Evolutionary conservation across 1,284 basidiomycete species (phyloP).

Genomic region (Pisolithus thermaeus): DNA sequence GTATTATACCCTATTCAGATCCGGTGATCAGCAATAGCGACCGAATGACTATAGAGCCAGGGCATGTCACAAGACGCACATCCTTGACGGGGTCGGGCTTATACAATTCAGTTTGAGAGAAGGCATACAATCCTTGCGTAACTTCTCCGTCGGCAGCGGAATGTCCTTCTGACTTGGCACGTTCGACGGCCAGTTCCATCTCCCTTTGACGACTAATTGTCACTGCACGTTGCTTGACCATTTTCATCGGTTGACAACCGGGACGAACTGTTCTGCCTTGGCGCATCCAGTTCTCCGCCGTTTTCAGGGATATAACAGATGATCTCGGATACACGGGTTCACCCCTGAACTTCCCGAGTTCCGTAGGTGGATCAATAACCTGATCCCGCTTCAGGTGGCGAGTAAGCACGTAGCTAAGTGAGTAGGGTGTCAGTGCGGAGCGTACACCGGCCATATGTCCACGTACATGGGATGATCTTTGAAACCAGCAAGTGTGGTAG

Average conservation of each 20-base stretch:
- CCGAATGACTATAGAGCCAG: not conserved
- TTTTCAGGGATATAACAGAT: constrained; percentile 80
- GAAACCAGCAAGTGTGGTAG: constrained; percentile 85
- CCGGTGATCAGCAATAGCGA: constrained; percentile 11
- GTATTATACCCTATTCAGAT: constrained; percentile 72
- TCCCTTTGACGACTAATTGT: constrained; percentile 82
- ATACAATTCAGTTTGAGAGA: constrained; percentile 83
- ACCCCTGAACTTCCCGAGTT: constrained; percentile 89
- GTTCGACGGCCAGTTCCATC: constrained; percentile 64
- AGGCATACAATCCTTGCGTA: constrained; percentile 85
- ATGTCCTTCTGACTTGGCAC: constrained; percentile 32
- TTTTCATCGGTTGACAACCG: constrained; percentile 84
- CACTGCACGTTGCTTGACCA: constrained; percentile 80
- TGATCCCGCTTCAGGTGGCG: constrained; percentile 89
- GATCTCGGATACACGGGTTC: constrained; percentile 89
- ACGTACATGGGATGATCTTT: constrained; percentile 90
- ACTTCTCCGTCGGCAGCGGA: constrained; percentile 47
- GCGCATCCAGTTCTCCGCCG: constrained; percentile 94
- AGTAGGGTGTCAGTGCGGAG: constrained; percentile 5
- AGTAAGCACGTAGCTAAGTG: constrained; percentile 75
- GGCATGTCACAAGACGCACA: constrained; percentile 41
- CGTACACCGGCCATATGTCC: constrained; percentile 1
- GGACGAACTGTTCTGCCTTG: constrained; percentile 71
- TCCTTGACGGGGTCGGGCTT: constrained; percentile 75
- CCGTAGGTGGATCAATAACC: constrained; percentile 78